Conservation (phyloP, 2,329 filamentous ascomycete genomes). For the Emergomyces africanus region DNA sequence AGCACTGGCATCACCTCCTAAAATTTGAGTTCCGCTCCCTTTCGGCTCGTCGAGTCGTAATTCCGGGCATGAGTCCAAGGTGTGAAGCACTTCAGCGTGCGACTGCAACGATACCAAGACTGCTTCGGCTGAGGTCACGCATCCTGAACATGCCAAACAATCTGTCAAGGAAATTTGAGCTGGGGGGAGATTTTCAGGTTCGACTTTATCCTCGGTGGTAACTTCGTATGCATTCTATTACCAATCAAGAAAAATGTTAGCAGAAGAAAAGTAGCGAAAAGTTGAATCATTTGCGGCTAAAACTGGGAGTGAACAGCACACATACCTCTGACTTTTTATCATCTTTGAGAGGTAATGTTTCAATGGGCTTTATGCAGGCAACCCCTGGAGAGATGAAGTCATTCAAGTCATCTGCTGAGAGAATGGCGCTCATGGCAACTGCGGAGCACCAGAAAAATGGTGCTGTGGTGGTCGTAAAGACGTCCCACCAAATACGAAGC, state of each 20-base stretch:
- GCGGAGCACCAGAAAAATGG: neutral
- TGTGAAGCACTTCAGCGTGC: conserved; percentile 76
- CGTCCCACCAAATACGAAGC: neutral
- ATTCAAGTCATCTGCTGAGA: conserved; percentile 92
- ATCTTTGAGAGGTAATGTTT: conserved; percentile 63
- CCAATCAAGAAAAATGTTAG: neutral
- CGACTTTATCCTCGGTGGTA: conserved; percentile 73
- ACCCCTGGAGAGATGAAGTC: conserved; percentile 98
- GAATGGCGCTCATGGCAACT: conserved; percentile 78
- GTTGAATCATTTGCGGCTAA: neutral
- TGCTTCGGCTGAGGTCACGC: conserved; percentile 92
- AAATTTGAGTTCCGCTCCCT: conserved; percentile 14
- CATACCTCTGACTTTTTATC: conserved; percentile 36
- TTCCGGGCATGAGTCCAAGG: conserved; percentile 53
- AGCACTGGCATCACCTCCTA: conserved; percentile 11
- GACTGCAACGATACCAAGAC: conserved; percentile 93
- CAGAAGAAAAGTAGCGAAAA: too few relatives aligned
- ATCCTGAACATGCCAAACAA: conserved; percentile 93
- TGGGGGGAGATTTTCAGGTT: conserved; percentile 47
- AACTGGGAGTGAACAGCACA: neutral
- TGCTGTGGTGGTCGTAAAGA: neutral
- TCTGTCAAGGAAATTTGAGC: conserved; percentile 94
- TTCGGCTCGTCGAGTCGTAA: conserved; percentile 37
- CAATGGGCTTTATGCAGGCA: conserved; percentile 94
- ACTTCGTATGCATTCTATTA: conserved; percentile 61